A percentile compares a stretch with the other conserved stretches of the same genome.
Conservation (phyloP, 257 asterid species). For the Gentiana dahurica region DNA sequence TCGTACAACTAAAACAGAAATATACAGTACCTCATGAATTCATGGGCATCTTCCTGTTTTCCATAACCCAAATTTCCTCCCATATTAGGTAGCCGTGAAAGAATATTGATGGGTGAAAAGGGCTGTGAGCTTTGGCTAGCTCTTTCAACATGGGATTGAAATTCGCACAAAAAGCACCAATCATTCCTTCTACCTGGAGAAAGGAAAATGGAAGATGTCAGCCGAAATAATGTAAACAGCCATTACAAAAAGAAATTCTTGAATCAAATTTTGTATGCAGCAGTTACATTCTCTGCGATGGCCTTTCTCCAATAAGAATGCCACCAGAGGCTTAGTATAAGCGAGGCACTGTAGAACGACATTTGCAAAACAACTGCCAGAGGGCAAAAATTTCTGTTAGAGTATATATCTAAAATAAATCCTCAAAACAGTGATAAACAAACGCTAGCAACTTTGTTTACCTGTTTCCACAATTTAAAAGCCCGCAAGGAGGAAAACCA, state of each 20-base stretch:
- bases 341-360: conserved; percentile 91
- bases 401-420: conserved; percentile 4
- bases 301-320: conserved; percentile 79
- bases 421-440: not conserved
- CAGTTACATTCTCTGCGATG: conserved; percentile 64
- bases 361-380: conserved; percentile 91
- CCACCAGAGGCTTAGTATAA: conserved; percentile 80
- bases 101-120: conserved; percentile 91
- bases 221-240: conserved; percentile 6
- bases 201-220: conserved; percentile 10
- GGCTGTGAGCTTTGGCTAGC: conserved; percentile 53
- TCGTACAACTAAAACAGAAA: not conserved
- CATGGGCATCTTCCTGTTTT: conserved; percentile 98
- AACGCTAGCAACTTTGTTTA: conserved; percentile 5
- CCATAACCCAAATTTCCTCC: conserved; percentile 96
- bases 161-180: conserved; percentile 96
- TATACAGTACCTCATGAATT: conserved; percentile 70
- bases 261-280: not conserved
- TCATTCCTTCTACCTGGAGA: conserved; percentile 63
- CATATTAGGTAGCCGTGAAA: conserved; percentile 72
- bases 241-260: not conserved
- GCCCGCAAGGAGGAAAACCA: conserved; percentile 89
- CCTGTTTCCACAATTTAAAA: conserved; percentile 98
- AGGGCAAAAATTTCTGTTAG: conserved; percentile 8
- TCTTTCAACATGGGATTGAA: conserved; percentile 67